Percentiles rank a stretch among this genome's conserved stretches.
These are phyloP conservation scores for Cyberlindnera mrakii DNA, from an alignment of 805 yeast genomes.

Conservation along the genomic window DNA sequence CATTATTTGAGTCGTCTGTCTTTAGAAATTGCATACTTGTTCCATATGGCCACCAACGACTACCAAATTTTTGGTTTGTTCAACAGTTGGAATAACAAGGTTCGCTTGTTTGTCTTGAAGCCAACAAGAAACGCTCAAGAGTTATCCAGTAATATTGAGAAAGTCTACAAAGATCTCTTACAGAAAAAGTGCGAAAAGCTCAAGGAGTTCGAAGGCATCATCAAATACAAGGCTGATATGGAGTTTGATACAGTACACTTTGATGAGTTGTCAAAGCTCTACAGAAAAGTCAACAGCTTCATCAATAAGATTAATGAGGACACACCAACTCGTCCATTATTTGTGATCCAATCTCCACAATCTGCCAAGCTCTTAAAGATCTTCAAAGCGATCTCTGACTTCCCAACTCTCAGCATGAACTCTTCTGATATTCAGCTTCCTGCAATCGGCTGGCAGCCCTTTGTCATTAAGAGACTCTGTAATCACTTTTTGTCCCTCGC, in stretches of 20 bases:
- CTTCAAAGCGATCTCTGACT: slow-evolving; percentile 41
- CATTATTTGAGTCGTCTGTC: slow-evolving; percentile 50
- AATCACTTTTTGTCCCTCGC: slow-evolving; percentile 71
- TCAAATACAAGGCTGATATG: slow-evolving; percentile 48
- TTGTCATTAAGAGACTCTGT: slow-evolving; percentile 56
- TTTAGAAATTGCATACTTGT: slow-evolving; percentile 55
- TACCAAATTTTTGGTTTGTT: slow-evolving; percentile 70
- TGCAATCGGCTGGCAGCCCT: slow-evolving; percentile 76
- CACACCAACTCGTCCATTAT: slow-evolving; percentile 55
- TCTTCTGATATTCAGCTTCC: slow-evolving; percentile 57
- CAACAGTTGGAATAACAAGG: slow-evolving; percentile 52
- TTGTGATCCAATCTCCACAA: slow-evolving; percentile 72
- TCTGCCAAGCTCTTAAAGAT: slow-evolving; percentile 39
- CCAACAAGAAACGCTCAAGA: slow-evolving; percentile 66
- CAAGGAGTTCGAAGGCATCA: slow-evolving; percentile 35
- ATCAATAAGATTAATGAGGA: slow-evolving; percentile 56
- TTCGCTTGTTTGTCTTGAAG: slow-evolving; percentile 52
- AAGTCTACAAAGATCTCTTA: slow-evolving; percentile 49
- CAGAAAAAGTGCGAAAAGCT: slow-evolving; percentile 40
- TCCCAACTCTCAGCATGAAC: slow-evolving; percentile 60
- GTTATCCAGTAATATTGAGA: slow-evolving; percentile 47
- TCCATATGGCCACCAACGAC: slow-evolving; percentile 66
- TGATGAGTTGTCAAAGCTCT: slow-evolving; percentile 48
- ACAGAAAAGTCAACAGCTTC: slow-evolving; percentile 49
- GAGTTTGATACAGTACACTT: slow-evolving; percentile 50